Base-by-base conservation (phyloP, 129 eudicot genomes). In the Saposhnikovia divaricata region DNA sequence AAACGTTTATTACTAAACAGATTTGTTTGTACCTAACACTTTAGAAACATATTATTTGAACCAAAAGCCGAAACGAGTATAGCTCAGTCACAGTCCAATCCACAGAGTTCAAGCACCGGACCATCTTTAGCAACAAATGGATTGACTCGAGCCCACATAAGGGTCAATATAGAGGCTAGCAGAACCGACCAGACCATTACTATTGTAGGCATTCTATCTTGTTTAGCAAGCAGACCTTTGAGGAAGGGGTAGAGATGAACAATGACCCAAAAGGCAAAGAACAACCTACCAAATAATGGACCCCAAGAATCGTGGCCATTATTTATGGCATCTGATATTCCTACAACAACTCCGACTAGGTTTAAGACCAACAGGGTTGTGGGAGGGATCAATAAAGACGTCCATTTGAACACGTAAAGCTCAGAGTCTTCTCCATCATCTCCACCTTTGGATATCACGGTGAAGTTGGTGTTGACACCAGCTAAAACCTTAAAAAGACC, bases 101-200 rank as follows among this genome's bases (percentile, higher is more conserved):
- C 55, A 44, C 77, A 73, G 1, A 73, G 38, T 73, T 73, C 77
- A 19, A 73, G 76, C 37, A 72, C 76, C 25, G 53, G 76, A 14
- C 76, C 53, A 72, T 74, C 77, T 45, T 47, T n/a, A 4, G 77
- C 12, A 46, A 8, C 77, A 53, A 90, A 90, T 1, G 96, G 92
- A 69, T 90, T 84, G 51, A 90, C 85, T 37, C 92, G 79, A 16
- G 83, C 96, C 96, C 96, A 90, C 27, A 90, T 72, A 79, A 90
- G 75, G 5, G 96, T 86, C 89, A 90, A 83, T 39, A 90, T 90
- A 39, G 92, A 90, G 31, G 96, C 92, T 50, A 90, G 88, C 34
- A 90, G 92, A 63, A 90, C 85, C 12, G 96, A 90, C 92, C 92
- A 90, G 76, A 90, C 92, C n/a, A 90, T 83, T 68, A 90, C 91